Evolutionary conservation across 2,329 filamentous ascomycete species (phyloP).

Genomic region (Aspergillus piperis): DNA sequence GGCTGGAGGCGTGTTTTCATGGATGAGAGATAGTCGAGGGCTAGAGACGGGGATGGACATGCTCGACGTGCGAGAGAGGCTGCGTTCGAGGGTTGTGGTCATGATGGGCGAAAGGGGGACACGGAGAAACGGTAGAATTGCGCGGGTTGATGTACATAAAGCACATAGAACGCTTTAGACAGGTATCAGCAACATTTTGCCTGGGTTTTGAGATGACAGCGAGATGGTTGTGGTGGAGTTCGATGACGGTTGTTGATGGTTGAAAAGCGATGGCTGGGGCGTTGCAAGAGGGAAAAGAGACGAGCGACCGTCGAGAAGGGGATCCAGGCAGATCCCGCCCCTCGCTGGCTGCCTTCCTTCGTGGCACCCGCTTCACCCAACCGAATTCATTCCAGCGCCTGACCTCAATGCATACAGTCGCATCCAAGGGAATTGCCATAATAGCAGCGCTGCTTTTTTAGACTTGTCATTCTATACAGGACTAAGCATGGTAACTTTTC

Average conservation of each 20-base stretch:
- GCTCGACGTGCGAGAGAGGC: slow-evolving; percentile 41
- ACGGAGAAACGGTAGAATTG: not conserved
- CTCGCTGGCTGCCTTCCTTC: not conserved
- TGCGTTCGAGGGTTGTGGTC: slow-evolving; percentile 40
- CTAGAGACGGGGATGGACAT: slow-evolving; percentile 40
- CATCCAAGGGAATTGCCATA: no score
- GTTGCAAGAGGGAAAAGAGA: not conserved
- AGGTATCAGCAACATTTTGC: slow-evolving; percentile 19
- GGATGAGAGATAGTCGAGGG: slow-evolving; percentile 36
- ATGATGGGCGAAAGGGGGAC: slow-evolving; percentile 23
- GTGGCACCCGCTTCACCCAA: not conserved
- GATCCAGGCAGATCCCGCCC: not conserved
- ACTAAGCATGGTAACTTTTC: no score
- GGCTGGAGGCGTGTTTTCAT: slow-evolving; percentile 38
- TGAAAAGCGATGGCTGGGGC: not conserved
- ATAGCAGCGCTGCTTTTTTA: no score
- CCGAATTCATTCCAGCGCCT: not conserved
- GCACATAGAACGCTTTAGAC: not conserved
- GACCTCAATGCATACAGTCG: not conserved
- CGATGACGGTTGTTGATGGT: slow-evolving; percentile 1
- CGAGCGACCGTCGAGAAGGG: not conserved
- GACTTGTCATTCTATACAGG: no score
- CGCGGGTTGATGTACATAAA: not conserved
- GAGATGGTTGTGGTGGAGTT: slow-evolving; percentile 12
- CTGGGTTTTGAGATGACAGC: slow-evolving; percentile 2